Percentiles rank a stretch among this genome's conserved stretches.
These are phyloP conservation scores for Pyrenula aspistea DNA, from an alignment of 495 filamentous ascomycete species.

Conservation along the genomic window DNA sequence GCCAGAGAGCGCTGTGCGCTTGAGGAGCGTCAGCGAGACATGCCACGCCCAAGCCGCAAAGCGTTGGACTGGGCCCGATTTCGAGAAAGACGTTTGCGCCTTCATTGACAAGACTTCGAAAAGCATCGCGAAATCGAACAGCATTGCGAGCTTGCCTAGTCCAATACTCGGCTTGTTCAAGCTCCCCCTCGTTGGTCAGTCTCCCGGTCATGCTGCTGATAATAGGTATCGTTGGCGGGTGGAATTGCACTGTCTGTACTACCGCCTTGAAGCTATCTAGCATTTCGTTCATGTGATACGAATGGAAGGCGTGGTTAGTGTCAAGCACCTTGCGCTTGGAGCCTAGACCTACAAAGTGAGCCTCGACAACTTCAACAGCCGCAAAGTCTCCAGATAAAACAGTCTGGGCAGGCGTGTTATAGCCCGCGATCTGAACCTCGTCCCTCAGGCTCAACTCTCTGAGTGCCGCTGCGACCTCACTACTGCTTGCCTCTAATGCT, in stretches of 20 bases:
- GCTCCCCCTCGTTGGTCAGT: conserved; percentile 9
- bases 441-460: conserved; percentile 4
- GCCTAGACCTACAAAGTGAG: conserved; percentile 8
- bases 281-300: conserved; percentile 14
- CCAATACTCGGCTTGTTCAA: conserved; percentile 17
- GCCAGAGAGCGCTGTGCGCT: conserved; percentile 5
- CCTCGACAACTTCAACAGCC: conserved; percentile 7
- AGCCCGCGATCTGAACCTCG: conserved; percentile 9
- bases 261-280: conserved; percentile 12
- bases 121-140: conserved; percentile 15
- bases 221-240: conserved; percentile 9
- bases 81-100: conserved; percentile 18
- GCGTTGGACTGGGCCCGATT: conserved; percentile 13
- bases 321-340: conserved; percentile 10
- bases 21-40: conserved; percentile 9
- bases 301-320: conserved; percentile 16
- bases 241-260: conserved; percentile 11
- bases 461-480: conserved; percentile 7
- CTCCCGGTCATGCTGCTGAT: conserved; percentile 17
- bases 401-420: conserved; percentile 16
- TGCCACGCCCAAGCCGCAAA: conserved; percentile 6
- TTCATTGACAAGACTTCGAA: conserved; percentile 8
- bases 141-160: conserved; percentile 12
- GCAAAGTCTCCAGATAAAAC: conserved; percentile 13
- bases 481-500: conserved; percentile 9